These are phyloP conservation scores for Rostrohypoxylon terebratum DNA, from an alignment of 495 filamentous ascomycete species.

Conservation along the genomic window DNA sequence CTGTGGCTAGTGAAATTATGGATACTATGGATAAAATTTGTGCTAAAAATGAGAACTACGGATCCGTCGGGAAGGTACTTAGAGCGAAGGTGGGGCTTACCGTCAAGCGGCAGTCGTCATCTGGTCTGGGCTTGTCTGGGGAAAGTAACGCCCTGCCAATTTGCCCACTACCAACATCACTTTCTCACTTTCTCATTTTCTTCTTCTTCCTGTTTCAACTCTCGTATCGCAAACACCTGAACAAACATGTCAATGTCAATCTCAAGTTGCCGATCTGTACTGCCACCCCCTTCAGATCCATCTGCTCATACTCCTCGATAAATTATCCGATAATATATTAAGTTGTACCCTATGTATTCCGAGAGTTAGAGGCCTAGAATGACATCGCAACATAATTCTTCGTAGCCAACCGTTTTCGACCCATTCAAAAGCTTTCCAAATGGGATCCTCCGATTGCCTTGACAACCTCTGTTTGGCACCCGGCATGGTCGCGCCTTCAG, in stretches of 20 bases:
- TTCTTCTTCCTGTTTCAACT: conserved; percentile 38
- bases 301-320: conserved; percentile 19
- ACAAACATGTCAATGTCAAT: conserved; percentile 30
- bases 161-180: conserved; percentile 4
- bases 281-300: conserved; percentile 31
- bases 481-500: conserved; percentile 42
- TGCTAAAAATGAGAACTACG: conserved; percentile 5
- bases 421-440: conserved; percentile 28
- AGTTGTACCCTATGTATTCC: background rate
- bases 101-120: conserved; percentile 37
- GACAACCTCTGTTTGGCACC: conserved; percentile 52
- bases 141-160: conserved; percentile 8
- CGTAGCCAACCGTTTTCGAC: conserved; percentile 22
- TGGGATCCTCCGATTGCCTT: conserved; percentile 49
- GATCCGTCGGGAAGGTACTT: conserved; percentile 13
- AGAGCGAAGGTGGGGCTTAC: conserved; percentile 25
- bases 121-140: conserved; percentile 25
- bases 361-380: conserved; percentile 40
- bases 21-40: background rate
- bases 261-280: conserved; percentile 17
- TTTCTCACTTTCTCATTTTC: conserved; percentile 1
- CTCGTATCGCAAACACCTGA: conserved; percentile 6
- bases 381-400: conserved; percentile 13
- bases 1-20: conserved; percentile 2
- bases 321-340: conserved; percentile 14